These are phyloP conservation scores for Clavispora santaluciae DNA, from an alignment of 805 yeast species.

Conservation along the genomic window DNA sequence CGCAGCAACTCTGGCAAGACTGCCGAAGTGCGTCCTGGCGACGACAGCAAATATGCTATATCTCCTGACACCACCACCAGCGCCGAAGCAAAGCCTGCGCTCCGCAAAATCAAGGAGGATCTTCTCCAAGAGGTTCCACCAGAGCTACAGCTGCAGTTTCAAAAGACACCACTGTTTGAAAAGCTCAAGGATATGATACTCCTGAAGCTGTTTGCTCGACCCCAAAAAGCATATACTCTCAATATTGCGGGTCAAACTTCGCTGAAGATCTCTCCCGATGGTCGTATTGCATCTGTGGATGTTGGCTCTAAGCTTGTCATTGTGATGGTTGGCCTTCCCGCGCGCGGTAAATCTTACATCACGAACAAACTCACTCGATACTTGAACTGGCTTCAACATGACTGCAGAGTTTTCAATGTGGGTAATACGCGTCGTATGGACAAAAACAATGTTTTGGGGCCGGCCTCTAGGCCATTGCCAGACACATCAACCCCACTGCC, in stretches of 20 bases:
- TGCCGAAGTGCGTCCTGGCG: too few species aligned
- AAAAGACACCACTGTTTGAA: constrained; percentile 39
- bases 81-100: not conserved
- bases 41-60: too few species aligned
- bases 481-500: constrained; percentile 36
- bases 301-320: constrained; percentile 73
- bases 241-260: constrained; percentile 92
- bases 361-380: constrained; percentile 88
- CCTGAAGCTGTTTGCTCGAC: constrained; percentile 34
- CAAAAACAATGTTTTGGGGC: constrained; percentile 48
- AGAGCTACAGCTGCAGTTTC: constrained; percentile 32
- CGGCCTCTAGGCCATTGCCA: constrained; percentile 58
- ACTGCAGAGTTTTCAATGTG: constrained; percentile 86
- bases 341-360: constrained; percentile 90
- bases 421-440: constrained; percentile 90
- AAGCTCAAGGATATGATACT: constrained; percentile 31
- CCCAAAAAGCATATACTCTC: constrained; percentile 70
- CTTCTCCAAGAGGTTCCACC: constrained; percentile 30
- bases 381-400: constrained; percentile 91
- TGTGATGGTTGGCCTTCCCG: constrained; percentile 96
- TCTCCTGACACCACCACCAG: not conserved
- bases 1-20: too few species aligned
- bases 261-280: constrained; percentile 74
- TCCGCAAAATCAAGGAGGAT: constrained; percentile 24
- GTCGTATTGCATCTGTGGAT: constrained; percentile 57